Evolutionary conservation across 1,284 basidiomycete genomes (phyloP).

Genomic region (Sphaerobolus stellatus): DNA sequence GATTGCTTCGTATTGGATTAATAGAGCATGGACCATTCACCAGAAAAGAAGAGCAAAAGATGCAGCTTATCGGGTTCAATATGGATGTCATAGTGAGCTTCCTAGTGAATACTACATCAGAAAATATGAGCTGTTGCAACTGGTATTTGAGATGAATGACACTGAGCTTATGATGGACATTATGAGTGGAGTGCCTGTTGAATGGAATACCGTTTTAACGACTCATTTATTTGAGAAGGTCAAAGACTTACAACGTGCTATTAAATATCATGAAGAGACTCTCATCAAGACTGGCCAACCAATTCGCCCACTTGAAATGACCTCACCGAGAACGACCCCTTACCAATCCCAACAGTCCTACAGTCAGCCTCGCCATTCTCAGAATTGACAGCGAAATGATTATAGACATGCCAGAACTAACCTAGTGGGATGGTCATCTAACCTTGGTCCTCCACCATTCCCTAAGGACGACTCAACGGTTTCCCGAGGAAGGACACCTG

Average conservation of each 20-base stretch:
- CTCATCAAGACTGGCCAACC: constrained; percentile 15
- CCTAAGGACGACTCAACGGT: constrained; percentile 18
- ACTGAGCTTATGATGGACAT: constrained; percentile 22
- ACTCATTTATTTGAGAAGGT: constrained; percentile 15
- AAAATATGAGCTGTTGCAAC: constrained; percentile 13
- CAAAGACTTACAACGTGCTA: constrained; percentile 19
- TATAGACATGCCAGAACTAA: neutral
- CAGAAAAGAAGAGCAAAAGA: constrained; percentile 8
- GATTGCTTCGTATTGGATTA: constrained; percentile 12
- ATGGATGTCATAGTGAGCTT: constrained; percentile 21
- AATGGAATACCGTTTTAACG: constrained; percentile 23
- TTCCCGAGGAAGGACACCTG: constrained; percentile 26
- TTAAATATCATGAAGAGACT: constrained; percentile 22
- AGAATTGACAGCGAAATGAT: neutral
- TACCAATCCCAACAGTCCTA: neutral
- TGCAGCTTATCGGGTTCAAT: constrained; percentile 24
- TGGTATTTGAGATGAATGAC: constrained; percentile 12
- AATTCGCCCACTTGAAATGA: constrained; percentile 9
- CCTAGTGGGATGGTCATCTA: constrained; percentile 1
- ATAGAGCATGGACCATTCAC: constrained; percentile 13
- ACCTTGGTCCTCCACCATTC: constrained; percentile 12
- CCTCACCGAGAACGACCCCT: neutral
- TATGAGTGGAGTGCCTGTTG: constrained; percentile 23
- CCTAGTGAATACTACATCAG: constrained; percentile 31
- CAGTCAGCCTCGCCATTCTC: too few relatives aligned